These are phyloP conservation scores for Saccharomyces kudriavzevii DNA, from an alignment of 805 yeast genomes.

Conservation along the genomic window DNA sequence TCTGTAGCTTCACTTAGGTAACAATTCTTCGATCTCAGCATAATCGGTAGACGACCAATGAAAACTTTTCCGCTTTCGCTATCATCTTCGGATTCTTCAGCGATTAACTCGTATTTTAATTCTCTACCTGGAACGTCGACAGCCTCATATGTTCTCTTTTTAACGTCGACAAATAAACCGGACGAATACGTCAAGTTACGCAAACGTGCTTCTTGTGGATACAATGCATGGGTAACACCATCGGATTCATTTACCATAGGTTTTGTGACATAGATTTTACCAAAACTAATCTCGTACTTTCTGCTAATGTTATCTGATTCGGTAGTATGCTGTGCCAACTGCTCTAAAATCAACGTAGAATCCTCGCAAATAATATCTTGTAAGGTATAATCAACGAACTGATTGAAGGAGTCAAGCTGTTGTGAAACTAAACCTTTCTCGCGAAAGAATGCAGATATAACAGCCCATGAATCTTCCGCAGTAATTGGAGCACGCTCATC, in stretches of 20 bases:
- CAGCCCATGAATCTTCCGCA: conserved; percentile 99
- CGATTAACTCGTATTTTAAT: conserved; percentile 46
- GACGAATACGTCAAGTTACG: conserved; percentile 95
- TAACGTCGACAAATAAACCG: conserved; percentile 92
- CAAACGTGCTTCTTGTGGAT: conserved; percentile 96
- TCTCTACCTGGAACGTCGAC: conserved; percentile 61
- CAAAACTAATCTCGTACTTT: conserved; percentile 94
- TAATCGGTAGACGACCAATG: conserved; percentile 95
- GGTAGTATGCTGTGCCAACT: conserved; percentile 94
- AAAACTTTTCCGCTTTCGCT: conserved; percentile 79
- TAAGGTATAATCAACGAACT: conserved; percentile 90
- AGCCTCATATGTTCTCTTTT: conserved; percentile 77
- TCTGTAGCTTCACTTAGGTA: conserved; percentile 83
- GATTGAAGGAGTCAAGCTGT: conserved; percentile 96
- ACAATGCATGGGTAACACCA: conserved; percentile 98
- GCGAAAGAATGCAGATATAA: conserved; percentile 89
- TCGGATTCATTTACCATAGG: conserved; percentile 99
- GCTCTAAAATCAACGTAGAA: conserved; percentile 86
- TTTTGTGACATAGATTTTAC: conserved; percentile 89
- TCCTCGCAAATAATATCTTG: conserved; percentile 97
- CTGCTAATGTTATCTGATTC: conserved; percentile 84
- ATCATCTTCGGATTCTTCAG: conserved; percentile 46
- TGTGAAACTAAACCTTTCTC: conserved; percentile 96
- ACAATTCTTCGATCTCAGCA: conserved; percentile 95
- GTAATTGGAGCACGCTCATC: conserved; percentile 69